Base-by-base conservation (phyloP, 306 rosid genomes). In the Gynostemma pentaphyllum region DNA sequence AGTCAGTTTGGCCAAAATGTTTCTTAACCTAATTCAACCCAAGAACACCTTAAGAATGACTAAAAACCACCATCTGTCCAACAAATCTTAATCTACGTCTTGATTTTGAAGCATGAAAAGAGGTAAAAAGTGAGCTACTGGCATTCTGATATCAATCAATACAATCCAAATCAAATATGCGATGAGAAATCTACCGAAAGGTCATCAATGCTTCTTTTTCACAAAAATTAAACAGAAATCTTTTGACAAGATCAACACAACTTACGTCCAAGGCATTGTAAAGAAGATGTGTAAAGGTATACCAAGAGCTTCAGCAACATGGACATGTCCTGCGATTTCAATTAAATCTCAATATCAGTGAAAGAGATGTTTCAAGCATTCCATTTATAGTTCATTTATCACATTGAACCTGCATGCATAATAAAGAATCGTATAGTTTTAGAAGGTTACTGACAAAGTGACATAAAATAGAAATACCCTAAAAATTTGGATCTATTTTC, bases 241-340 rank as follows among this genome's bases (percentile, higher is more conserved):
- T 16, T 52, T 39, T 22, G 45, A 21, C 41, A 63, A 63, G 27
- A 64, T 51, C 44, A 41, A 52, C 37, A n/a, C 14, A 40, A 84
- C 98, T 84, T 74, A 92, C 99, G 99, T 92, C 99, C 99, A 92
- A 50, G 99, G 99, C 99, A 92, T 92, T 46, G 99, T 92, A 83
- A 92, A 92, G 94, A 88, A 92, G 67, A 92, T 88, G 77, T 92
- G 99, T 69, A 92, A 81, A 51, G 99, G 99, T 68, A 92, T 95
- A 66, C 88, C 84, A 62, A 88, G 90, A 78, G 96, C 85, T 83
- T 92, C 99, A 37, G 99, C 96, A 79, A 92, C 78, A 79, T 92
- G 96, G 37, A 75, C 73, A 66, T 92, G 96, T 64, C 99, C 99
- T 92, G 80, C 83, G 79, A 72, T 32, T 68, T 73, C 45, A 4